These are phyloP conservation scores for Cryptococcus sp. DNA, from an alignment of 1,284 basidiomycete genomes.

Conservation along the genomic window DNA sequence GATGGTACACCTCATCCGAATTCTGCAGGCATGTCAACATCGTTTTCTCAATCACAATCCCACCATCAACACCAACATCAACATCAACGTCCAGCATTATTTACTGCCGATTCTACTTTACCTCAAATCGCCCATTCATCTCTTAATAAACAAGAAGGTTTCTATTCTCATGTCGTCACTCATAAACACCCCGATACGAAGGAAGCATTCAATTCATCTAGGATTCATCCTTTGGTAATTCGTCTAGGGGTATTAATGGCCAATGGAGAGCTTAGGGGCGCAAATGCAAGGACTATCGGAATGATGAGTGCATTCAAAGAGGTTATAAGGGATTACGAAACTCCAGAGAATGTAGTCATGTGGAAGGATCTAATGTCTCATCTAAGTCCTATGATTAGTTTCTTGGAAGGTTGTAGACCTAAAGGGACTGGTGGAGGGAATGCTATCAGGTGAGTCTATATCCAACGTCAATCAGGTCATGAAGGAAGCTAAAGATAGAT, in stretches of 20 bases:
- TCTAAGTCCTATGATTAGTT: conserved; percentile 49
- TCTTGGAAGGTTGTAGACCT: conserved; percentile 45
- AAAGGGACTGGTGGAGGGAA: conserved; percentile 49
- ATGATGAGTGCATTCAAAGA: conserved; percentile 51
- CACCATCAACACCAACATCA: conserved; percentile 2
- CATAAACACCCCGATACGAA: conserved; percentile 31
- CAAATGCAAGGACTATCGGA: conserved; percentile 50
- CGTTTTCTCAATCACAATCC: background rate
- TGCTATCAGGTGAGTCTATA: conserved; percentile 38
- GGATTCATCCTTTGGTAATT: conserved; percentile 44
- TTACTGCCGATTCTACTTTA: conserved; percentile 8
- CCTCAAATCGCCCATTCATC: background rate
- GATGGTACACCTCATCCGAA: too few species aligned
- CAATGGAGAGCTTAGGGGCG: conserved; percentile 42
- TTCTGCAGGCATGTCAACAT: background rate
- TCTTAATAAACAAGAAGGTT: conserved; percentile 21
- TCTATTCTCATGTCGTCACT: conserved; percentile 65
- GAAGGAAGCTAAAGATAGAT: conserved; percentile 47
- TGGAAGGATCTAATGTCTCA: conserved; percentile 45
- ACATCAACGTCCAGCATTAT: conserved; percentile 15
- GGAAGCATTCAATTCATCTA: conserved; percentile 24
- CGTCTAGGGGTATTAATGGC: conserved; percentile 45
- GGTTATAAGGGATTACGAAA: conserved; percentile 45
- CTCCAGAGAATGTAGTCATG: conserved; percentile 42
- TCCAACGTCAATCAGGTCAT: background rate